Evolutionary conservation across 495 filamentous ascomycete genomes (phyloP), one percentile per base, ranked within the genome.

Genomic region (Delitschia confertaspora): DNA sequence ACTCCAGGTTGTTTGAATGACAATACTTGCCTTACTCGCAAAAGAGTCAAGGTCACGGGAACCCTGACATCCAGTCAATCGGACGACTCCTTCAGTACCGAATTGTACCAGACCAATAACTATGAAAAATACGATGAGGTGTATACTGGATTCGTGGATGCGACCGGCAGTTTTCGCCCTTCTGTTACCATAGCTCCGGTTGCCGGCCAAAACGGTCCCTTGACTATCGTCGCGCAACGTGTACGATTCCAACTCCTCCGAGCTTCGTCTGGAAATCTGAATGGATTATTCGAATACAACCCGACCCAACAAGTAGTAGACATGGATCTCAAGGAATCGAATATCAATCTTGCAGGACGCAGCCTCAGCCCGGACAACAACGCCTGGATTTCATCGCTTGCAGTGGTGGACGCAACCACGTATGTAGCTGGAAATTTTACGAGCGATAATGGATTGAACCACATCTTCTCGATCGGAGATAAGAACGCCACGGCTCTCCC

Each of bases 111-210:
- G 65, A 94, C 87, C 13, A 96, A 96, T 62, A 65, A 86, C 51
- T 85, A 79, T 57, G 86, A 95, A 65, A 99, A 96, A 63, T 94
- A 91, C 51, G 93, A 96, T 56, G 76, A 80, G 42, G 76, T 96
- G 45, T 94, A 88, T 60, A 78, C 76, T 44, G 93, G 88, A 6
- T 74, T 73, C 46, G 77, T 99, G 42, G 87, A 96, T 56, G 78
- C 77, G 21, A 79, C 77, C 23, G 69, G 69, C 50, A 71, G 70
- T 16, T 96, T 96, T 65, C 76, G 80, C 16, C 87, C 91, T 19
- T 73, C 71, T 13, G 78, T 99, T 37, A 94, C 85, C 2, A 66
- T 99, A 38, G 69, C 78, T 1, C 84, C 89, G 8, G 60, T 71
- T 14, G 48, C 72, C 10, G 77, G 73, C 19, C 85, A 93, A 57